These are phyloP conservation scores for Croton laevigatus DNA, from an alignment of 441 rosid genomes.

Conservation along the genomic window DNA sequence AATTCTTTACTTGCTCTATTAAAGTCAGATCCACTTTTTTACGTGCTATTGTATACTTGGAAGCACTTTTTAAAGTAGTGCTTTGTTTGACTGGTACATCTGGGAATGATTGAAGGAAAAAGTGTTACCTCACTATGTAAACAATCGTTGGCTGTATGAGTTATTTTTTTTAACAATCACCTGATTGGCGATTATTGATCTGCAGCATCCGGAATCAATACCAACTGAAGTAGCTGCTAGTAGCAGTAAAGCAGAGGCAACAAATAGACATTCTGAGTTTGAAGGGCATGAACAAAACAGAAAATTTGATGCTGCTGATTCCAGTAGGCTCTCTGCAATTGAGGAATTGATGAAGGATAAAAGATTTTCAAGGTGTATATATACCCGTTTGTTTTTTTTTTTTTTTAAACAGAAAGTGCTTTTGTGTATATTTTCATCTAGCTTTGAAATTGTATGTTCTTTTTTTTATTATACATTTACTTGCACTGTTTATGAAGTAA, in stretches of 20 bases:
- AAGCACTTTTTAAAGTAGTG: not conserved
- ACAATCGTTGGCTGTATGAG: not conserved
- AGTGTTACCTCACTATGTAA: not conserved
- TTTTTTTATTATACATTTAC: not conserved
- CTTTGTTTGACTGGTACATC: not conserved
- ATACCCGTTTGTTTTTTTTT: no score
- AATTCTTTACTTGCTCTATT: not conserved
- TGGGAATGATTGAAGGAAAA: not conserved
- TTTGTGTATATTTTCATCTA: not conserved
- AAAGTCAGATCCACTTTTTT: not conserved
- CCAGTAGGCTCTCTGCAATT: slow-evolving; percentile 48
- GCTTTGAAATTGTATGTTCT: not conserved
- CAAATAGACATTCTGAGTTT: slow-evolving; percentile 27
- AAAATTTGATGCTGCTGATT: slow-evolving; percentile 27
- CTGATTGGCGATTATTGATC: slow-evolving; percentile 3
- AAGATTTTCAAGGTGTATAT: slow-evolving; percentile 53
- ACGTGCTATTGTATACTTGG: not conserved
- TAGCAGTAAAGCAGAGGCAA: slow-evolving; percentile 30
- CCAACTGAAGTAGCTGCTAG: slow-evolving; percentile 36
- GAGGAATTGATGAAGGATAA: slow-evolving; percentile 64
- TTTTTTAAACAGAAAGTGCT: not conserved
- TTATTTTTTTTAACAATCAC: slow-evolving; percentile 2
- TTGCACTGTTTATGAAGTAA: not conserved
- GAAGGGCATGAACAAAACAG: slow-evolving; percentile 31
- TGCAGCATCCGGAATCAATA: slow-evolving; percentile 31